Evolutionary conservation across 495 filamentous ascomycete genomes (phyloP).

Genomic region (Bryoglossum gracile): DNA sequence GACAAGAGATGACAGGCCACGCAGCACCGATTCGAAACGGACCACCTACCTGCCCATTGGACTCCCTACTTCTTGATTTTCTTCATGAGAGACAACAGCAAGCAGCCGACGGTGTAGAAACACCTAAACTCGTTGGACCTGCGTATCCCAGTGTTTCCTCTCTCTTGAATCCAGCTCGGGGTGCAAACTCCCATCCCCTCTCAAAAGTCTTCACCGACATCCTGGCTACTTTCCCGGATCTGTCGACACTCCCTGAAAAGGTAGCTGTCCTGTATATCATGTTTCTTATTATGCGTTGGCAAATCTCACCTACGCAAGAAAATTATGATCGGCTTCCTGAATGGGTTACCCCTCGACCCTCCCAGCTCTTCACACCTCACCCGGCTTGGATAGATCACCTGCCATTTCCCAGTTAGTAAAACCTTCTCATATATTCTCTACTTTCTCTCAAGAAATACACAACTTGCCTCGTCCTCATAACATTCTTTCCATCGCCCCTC

Average conservation of each 20-base stretch:
- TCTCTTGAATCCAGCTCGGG: slow-evolving; percentile 58
- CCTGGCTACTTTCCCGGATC: slow-evolving; percentile 62
- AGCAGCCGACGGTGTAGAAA: slow-evolving; percentile 50
- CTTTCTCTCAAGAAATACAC: too few relatives aligned
- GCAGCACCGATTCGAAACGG: slow-evolving; percentile 50
- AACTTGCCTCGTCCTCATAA: too few relatives aligned
- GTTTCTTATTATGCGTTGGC: slow-evolving; percentile 82
- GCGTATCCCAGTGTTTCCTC: slow-evolving; percentile 69
- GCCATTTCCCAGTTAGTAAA: slow-evolving; percentile 67
- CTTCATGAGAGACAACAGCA: slow-evolving; percentile 58
- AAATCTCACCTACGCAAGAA: slow-evolving; percentile 62
- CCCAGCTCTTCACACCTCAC: slow-evolving; percentile 56
- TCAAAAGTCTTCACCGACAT: slow-evolving; percentile 81
- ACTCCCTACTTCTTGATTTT: slow-evolving; percentile 70
- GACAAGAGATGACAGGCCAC: slow-evolving; percentile 10
- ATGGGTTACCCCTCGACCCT: slow-evolving; percentile 54
- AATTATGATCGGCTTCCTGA: slow-evolving; percentile 66
- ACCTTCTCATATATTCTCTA: too few relatives aligned
- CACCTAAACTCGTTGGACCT: slow-evolving; percentile 59
- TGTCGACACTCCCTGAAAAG: slow-evolving; percentile 63
- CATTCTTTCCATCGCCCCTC: too few relatives aligned
- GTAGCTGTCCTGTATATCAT: slow-evolving; percentile 72
- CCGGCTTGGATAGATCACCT: slow-evolving; percentile 74
- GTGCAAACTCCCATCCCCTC: slow-evolving; percentile 57
- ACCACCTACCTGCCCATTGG: slow-evolving; percentile 62